Evolutionary conservation across 1,284 basidiomycete species (phyloP), one percentile per base, ranked within the genome.

Genomic region (Ceratobasidium sp.): DNA sequence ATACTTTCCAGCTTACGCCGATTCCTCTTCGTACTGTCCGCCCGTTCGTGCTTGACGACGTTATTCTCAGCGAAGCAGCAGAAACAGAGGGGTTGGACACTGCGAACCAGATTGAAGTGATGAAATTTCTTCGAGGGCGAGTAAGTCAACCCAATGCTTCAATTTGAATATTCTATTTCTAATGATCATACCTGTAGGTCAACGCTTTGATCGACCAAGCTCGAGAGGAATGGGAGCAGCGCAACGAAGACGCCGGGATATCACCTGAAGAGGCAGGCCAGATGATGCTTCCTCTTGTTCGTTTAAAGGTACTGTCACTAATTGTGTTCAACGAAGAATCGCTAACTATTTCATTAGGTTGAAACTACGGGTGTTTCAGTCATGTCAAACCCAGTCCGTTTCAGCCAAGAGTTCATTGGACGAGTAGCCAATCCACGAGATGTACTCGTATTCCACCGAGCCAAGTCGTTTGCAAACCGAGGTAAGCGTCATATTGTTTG

Each of bases 371-470:
- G 91, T 62, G 92, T 91, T 5, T 90, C 89, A 73, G 93, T 94
- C 77, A 94, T 95, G 83, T 94, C 92, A 58, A 99, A 99, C 80
- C 94, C 96, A 14, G 92, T 97, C 62, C 91, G 97, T 8, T 98
- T 99, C 80, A 97, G 98, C 0, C 96, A 98, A 80, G 95, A 98
- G 80, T 98, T 98, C 81, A 87, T 91, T 73, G 95, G 94, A 1
- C 88, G 88, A 26, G 88, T 99, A 16, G 98, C 97, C 11, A 99
- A 99, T 79, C 96, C 97, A 6, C 89, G 94, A 47, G 96, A 98
- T 78, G 88, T 97, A 32, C 87, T 99, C 35, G 87, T 95, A 57
- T 98, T 98, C 82, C 91, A 96, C 80, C 89, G 93, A 21, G 87
- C 91, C 57, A 96, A 93, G 81, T 38, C 50, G 1, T 91, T 91